Conservation (phyloP, 352 stramenopile species). For the Phytophthora citrophthora region DNA sequence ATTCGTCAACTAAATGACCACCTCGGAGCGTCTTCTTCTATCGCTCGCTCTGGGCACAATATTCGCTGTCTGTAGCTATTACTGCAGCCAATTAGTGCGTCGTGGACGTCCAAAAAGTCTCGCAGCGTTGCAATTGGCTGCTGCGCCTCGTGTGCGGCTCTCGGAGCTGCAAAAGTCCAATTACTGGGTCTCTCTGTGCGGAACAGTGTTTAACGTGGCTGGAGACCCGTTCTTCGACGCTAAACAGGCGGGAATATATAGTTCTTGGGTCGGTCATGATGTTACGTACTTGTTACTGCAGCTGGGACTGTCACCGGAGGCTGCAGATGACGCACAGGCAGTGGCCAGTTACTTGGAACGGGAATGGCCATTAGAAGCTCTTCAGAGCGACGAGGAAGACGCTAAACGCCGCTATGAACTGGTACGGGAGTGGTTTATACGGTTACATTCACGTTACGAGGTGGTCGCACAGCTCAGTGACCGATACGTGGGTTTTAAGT, state of each 20-base stretch:
- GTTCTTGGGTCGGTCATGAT: conserved; percentile 58
- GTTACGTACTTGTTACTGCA: conserved; percentile 57
- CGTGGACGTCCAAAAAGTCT: conserved; percentile 17
- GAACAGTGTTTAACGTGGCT: conserved; percentile 57
- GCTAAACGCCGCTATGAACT: conserved; percentile 38
- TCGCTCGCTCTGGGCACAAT: conserved; percentile 23
- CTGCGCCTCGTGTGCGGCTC: conserved; percentile 27
- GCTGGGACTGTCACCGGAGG: conserved; percentile 37
- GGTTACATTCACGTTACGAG: conserved; percentile 57
- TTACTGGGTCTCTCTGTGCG: conserved; percentile 61
- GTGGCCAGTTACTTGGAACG: conserved; percentile 48
- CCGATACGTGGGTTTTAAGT: conserved; percentile 45
- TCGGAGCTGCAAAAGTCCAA: conserved; percentile 31
- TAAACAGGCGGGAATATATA: conserved; percentile 41
- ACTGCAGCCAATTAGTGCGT: conserved; percentile 21
- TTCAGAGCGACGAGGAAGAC: conserved; percentile 25
- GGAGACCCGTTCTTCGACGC: conserved; percentile 59
- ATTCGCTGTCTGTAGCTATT: conserved; percentile 33
- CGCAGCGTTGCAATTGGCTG: conserved; percentile 4
- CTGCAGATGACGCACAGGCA: conserved; percentile 31
- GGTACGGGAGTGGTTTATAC: conserved; percentile 58
- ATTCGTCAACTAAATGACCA: conserved; percentile 25
- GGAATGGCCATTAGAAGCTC: conserved; percentile 37
- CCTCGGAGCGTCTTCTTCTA: conserved; percentile 27
- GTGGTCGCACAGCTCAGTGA: conserved; percentile 56